These are phyloP conservation scores for Graphilbum sp. DNA, from an alignment of 2,329 filamentous ascomycete species.

Conservation along the genomic window DNA sequence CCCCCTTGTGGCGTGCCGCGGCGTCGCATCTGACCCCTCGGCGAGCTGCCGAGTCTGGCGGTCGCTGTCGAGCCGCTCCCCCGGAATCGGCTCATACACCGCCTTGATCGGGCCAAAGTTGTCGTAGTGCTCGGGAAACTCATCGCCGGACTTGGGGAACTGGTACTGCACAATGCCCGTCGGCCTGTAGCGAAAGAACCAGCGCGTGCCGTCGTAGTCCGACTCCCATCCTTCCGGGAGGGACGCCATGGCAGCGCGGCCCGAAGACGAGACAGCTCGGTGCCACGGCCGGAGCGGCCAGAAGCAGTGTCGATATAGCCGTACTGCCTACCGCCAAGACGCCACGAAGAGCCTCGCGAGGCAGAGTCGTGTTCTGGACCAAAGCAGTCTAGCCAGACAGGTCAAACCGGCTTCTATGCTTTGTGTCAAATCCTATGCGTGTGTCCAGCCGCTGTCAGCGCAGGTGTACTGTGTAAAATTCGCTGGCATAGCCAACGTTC, in stretches of 20 bases:
- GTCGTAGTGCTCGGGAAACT: constrained; percentile 35
- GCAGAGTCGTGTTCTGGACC: no score
- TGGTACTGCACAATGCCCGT: constrained; percentile 38
- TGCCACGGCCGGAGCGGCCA: no score
- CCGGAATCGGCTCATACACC: constrained; percentile 24
- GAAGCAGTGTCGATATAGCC: no score
- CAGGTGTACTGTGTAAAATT: no score
- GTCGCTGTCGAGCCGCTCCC: constrained; percentile 35
- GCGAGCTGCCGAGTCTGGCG: constrained; percentile 24
- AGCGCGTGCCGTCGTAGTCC: constrained; percentile 40
- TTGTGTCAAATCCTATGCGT: no score
- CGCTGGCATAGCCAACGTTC: no score
- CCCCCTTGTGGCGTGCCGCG: neutral
- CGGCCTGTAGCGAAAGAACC: constrained; percentile 40
- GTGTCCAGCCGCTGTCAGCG: no score
- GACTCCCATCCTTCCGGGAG: constrained; percentile 39
- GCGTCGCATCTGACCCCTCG: constrained; percentile 5
- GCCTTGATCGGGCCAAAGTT: constrained; percentile 16
- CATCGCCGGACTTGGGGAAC: constrained; percentile 40
- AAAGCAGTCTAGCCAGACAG: no score
- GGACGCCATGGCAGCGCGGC: constrained; percentile 21
- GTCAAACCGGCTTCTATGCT: no score
- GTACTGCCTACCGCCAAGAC: no score
- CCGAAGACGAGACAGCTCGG: no score
- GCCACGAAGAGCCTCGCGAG: no score